Conservation (phyloP, 1,284 basidiomycete genomes). For the Heimioporus punctisporus region DNA sequence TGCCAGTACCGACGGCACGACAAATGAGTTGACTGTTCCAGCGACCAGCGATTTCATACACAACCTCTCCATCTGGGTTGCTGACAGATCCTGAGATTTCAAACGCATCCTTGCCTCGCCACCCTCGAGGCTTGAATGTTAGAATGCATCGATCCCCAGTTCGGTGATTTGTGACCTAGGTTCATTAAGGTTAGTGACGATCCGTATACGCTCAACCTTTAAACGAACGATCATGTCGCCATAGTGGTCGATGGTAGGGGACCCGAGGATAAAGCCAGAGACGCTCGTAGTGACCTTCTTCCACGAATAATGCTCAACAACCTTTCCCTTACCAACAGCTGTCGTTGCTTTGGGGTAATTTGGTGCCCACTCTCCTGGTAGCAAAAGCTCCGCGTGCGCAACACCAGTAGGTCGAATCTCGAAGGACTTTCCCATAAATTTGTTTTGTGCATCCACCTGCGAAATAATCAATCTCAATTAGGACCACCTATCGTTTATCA, state of each 20-base stretch:
- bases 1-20: conserved; percentile 66
- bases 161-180: conserved; percentile 86
- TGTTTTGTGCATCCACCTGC: conserved; percentile 90
- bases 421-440: conserved; percentile 96
- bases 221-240: conserved; percentile 88
- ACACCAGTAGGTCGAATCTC: conserved; percentile 96
- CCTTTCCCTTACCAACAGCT: conserved; percentile 45
- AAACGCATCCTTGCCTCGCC: conserved; percentile 91
- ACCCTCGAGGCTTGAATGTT: conserved; percentile 96
- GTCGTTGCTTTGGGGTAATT: conserved; percentile 57
- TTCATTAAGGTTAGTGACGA: not conserved
- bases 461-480: not conserved
- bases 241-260: conserved; percentile 96
- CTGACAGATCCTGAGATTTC: conserved; percentile 91
- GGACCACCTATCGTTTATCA: not conserved
- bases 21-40: conserved; percentile 98
- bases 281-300: conserved; percentile 96
- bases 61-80: conserved; percentile 65
- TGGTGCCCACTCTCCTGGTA: conserved; percentile 69
- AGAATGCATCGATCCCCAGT: conserved; percentile 91
- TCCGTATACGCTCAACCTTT: not conserved
- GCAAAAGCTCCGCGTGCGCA: conserved; percentile 86
- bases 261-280: conserved; percentile 94
- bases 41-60: conserved; percentile 93
- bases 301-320: conserved; percentile 89